phyloP scores from a whole-genome alignment of 2,329 filamentous ascomycete species.

The Cadophora sp. region DNA sequence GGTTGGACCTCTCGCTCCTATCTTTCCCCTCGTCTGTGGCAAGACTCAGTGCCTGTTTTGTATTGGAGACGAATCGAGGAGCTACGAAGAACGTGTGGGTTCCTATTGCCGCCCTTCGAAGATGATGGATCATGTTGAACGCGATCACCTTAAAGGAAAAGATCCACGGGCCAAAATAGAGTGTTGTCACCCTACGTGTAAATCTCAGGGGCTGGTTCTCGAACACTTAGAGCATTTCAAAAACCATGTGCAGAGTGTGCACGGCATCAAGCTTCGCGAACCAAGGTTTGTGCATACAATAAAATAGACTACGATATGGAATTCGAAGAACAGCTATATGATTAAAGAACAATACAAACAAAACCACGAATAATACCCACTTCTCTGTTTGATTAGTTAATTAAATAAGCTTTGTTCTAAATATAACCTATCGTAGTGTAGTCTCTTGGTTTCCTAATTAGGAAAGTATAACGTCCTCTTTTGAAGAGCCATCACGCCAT shows the following conservation, averaged over 20 bases:
- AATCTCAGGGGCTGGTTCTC: conserved; percentile 28
- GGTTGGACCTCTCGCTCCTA: conserved; percentile 13
- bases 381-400: no score
- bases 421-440: no score
- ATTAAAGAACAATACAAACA: no score
- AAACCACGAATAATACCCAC: no score
- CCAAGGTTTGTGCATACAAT: conserved; percentile 24
- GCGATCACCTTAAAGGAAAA: conserved; percentile 20
- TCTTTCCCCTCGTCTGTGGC: no score
- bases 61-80: conserved; percentile 30
- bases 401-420: no score
- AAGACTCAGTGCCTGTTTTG: conserved; percentile 31
- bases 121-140: conserved; percentile 35
- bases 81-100: conserved; percentile 30
- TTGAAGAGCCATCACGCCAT: no score
- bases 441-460: no score
- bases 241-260: conserved; percentile 28
- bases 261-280: conserved; percentile 31
- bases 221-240: conserved; percentile 35
- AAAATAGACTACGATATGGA: conserved; percentile 9
- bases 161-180: neutral
- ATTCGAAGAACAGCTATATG: no score
- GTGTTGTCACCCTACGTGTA: conserved; percentile 13
- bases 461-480: no score
- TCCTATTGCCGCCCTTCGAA: conserved; percentile 30